phyloP scores from a whole-genome alignment of 768 basidiomycete species.

The Panaeolus cyanescens region DNA sequence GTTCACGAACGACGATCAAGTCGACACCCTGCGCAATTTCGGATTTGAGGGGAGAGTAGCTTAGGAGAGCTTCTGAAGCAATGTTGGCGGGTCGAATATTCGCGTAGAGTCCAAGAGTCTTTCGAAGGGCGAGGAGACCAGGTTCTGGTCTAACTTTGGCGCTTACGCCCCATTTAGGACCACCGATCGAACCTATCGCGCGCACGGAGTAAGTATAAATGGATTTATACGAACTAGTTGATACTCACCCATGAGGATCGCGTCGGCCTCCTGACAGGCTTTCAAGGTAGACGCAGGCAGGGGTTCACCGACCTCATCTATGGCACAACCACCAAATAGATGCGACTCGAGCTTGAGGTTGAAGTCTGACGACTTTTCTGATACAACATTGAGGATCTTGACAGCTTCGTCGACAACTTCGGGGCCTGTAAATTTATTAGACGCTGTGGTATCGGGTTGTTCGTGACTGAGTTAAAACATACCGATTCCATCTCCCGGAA shows the following conservation, averaged over 20 bases:
- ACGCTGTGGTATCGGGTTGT: background rate
- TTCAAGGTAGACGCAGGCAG: constrained; percentile 82
- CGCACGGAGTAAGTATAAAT: background rate
- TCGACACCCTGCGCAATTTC: constrained; percentile 82
- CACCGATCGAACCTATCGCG: constrained; percentile 85
- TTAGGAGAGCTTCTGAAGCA: constrained; percentile 86
- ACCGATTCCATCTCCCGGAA: constrained; percentile 99
- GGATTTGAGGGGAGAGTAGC: constrained; percentile 86
- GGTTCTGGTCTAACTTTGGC: constrained; percentile 89
- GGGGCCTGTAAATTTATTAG: constrained; percentile 57
- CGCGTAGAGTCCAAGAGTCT: constrained; percentile 92
- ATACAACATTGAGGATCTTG: constrained; percentile 76
- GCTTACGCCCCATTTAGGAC: constrained; percentile 98
- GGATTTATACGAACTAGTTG: background rate
- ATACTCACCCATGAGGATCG: constrained; percentile 86
- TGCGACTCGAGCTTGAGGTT: constrained; percentile 75
- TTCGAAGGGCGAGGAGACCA: constrained; percentile 86
- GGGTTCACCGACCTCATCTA: constrained; percentile 85
- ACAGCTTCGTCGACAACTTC: constrained; percentile 88
- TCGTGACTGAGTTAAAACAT: constrained; percentile 16
- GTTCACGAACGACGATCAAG: constrained; percentile 93
- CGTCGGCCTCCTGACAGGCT: constrained; percentile 92
- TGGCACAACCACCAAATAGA: constrained; percentile 90
- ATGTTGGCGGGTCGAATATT: constrained; percentile 98
- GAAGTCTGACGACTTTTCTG: constrained; percentile 60